phyloP scores from a whole-genome alignment of 1,284 basidiomycete genomes.

The Vanrija humicola region DNA sequence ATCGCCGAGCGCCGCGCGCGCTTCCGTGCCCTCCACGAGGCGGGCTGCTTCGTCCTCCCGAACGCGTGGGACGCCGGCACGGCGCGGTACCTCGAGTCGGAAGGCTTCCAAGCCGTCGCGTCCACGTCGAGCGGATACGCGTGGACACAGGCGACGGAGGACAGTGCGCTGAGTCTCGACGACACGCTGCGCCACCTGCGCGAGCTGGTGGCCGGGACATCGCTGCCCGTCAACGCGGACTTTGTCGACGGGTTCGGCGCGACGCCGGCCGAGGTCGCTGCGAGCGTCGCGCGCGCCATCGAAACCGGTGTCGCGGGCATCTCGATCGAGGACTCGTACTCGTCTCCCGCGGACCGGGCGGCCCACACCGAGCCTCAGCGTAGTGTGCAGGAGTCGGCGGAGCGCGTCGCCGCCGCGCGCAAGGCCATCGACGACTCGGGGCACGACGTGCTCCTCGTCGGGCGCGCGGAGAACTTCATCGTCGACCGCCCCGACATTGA shows the following conservation, averaged over 20 bases:
- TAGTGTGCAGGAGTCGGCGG: not conserved
- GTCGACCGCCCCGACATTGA: not conserved
- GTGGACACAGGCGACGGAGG: not conserved
- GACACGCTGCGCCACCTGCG: conserved; percentile 1
- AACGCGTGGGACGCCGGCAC: conserved; percentile 5
- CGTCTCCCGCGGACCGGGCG: too few relatives aligned
- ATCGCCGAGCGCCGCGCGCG: not conserved
- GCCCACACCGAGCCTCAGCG: not conserved
- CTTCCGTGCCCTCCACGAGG: conserved; percentile 4
- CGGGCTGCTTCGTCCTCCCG: conserved; percentile 4
- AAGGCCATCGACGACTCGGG: conserved; percentile 1
- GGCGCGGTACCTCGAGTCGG: not conserved
- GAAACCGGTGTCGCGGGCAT: conserved; percentile 2
- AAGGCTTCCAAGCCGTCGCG: conserved; percentile 2
- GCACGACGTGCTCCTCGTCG: not conserved
- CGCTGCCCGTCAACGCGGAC: conserved; percentile 7
- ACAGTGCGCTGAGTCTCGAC: conserved; percentile 1
- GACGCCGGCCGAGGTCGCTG: not conserved
- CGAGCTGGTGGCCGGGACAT: not conserved
- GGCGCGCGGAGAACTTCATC: conserved; percentile 7
- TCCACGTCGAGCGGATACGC: conserved; percentile 1
- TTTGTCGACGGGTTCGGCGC: conserved; percentile 7
- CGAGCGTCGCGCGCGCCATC: not conserved
- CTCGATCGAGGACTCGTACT: conserved; percentile 3
- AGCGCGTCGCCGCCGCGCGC: conserved; percentile 3